phyloP scores from a whole-genome alignment of 371 early-diverging fungal species.

The Blakeslea trispora region DNA sequence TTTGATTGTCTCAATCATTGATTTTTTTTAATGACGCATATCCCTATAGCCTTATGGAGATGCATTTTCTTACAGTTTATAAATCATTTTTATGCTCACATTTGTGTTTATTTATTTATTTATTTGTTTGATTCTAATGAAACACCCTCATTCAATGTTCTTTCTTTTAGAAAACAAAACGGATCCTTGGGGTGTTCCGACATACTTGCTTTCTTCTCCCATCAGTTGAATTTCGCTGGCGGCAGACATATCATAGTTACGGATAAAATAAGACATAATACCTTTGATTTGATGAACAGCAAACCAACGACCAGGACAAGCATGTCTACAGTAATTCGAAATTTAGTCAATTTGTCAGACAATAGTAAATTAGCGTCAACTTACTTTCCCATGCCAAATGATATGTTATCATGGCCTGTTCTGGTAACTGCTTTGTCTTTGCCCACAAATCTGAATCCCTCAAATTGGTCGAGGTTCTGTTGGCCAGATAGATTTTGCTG shows the following conservation, averaged over 20 bases:
- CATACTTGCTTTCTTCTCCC: neutral
- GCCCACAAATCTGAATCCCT: slow-evolving; percentile 50
- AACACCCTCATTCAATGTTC: no score
- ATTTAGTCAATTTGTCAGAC: neutral
- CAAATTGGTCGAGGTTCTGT: slow-evolving; percentile 31
- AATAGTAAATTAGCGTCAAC: neutral
- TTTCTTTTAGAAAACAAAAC: slow-evolving; percentile 11
- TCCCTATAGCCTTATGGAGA: no score
- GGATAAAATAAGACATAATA: slow-evolving; percentile 17
- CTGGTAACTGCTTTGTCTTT: slow-evolving; percentile 40
- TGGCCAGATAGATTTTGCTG: slow-evolving; percentile 22
- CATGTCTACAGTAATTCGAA: slow-evolving; percentile 27
- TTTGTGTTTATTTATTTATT: no score
- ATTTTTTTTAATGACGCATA: no score
- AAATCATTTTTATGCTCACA: no score
- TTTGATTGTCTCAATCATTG: no score
- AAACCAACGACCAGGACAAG: slow-evolving; percentile 46
- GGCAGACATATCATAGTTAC: slow-evolving; percentile 18
- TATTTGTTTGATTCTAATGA: no score
- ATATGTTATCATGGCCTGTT: slow-evolving; percentile 36
- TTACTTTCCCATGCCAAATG: slow-evolving; percentile 59
- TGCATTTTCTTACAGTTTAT: no score
- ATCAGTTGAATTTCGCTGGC: slow-evolving; percentile 7
- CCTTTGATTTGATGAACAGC: slow-evolving; percentile 30
- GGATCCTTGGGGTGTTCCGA: neutral